Evolutionary conservation across 2,329 filamentous ascomycete genomes (phyloP).

Genomic region (Laburnicola sp.): DNA sequence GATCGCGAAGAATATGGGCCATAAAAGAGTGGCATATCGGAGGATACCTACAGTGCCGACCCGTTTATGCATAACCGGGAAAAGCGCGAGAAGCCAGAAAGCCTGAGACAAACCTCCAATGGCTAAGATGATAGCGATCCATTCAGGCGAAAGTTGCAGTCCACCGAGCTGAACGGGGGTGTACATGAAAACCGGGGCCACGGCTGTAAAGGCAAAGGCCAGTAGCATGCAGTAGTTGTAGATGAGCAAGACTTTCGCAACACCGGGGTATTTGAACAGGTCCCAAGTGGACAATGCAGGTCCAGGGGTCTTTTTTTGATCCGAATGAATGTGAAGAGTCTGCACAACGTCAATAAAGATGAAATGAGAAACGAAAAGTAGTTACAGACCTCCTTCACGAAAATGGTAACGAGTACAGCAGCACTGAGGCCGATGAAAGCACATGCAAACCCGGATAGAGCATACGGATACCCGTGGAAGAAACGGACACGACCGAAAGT

Average conservation of each 20-base stretch:
- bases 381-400: constrained; percentile 60
- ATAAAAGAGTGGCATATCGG: constrained; percentile 58
- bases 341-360: neutral
- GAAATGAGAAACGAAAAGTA: neutral
- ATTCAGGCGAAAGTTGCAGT: constrained; percentile 61
- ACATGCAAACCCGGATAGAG: constrained; percentile 63
- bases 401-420: constrained; percentile 57
- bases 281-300: constrained; percentile 53
- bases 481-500: constrained; percentile 61
- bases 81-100: constrained; percentile 69
- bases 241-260: constrained; percentile 66
- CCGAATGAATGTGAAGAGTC: constrained; percentile 37
- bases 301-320: constrained; percentile 23
- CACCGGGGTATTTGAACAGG: constrained; percentile 65
- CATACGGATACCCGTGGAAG: constrained; percentile 67
- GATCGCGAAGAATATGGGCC: constrained; percentile 65
- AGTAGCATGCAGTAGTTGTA: constrained; percentile 70
- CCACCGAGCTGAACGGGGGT: constrained; percentile 66
- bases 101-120: constrained; percentile 68
- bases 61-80: constrained; percentile 68
- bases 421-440: constrained; percentile 58
- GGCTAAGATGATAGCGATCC: constrained; percentile 69
- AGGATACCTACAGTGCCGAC: constrained; percentile 69
- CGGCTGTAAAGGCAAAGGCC: constrained; percentile 71
- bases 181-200: constrained; percentile 70